Conservation (phyloP, 805 yeast genomes). For the Candida montana region DNA sequence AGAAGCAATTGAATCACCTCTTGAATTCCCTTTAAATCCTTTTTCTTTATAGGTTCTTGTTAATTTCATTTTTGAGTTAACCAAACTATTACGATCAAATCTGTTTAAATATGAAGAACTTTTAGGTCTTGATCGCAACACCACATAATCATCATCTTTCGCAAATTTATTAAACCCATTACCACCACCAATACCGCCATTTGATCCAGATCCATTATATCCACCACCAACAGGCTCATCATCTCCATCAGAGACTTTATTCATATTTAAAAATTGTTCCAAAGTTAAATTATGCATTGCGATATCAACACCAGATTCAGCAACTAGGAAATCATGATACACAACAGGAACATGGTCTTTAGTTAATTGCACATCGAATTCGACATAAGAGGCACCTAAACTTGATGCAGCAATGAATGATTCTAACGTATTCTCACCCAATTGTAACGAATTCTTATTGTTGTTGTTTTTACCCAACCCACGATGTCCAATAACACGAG, state of each 20-base stretch:
- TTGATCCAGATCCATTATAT: too few relatives aligned
- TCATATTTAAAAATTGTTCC: constrained; percentile 73
- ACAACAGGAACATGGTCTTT: constrained; percentile 89
- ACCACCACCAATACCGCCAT: too few relatives aligned
- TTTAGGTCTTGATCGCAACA: constrained; percentile 20
- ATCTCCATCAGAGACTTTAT: constrained; percentile 25
- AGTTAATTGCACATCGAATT: constrained; percentile 93
- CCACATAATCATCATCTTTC: constrained; percentile 26
- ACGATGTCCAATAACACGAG: constrained; percentile 93
- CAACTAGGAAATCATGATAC: constrained; percentile 90
- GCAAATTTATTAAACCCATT: too few relatives aligned
- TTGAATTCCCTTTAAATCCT: constrained; percentile 86
- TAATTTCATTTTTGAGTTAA: constrained; percentile 63
- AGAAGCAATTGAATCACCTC: constrained; percentile 88
- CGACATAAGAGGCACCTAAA: constrained; percentile 93
- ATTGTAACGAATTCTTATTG: constrained; percentile 69
- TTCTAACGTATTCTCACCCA: constrained; percentile 94
- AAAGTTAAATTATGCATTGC: constrained; percentile 91
- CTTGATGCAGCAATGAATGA: constrained; percentile 95
- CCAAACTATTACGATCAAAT: neutral
- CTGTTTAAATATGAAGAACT: constrained; percentile 17
- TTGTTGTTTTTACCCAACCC: constrained; percentile 87
- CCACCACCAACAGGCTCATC: too few relatives aligned
- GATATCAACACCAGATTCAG: constrained; percentile 92
- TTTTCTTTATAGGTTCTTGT: constrained; percentile 86